These are phyloP conservation scores for Straminergon stramineum DNA, from an alignment of 225 moss, liverwort and hornwort genomes.

Conservation along the genomic window DNA sequence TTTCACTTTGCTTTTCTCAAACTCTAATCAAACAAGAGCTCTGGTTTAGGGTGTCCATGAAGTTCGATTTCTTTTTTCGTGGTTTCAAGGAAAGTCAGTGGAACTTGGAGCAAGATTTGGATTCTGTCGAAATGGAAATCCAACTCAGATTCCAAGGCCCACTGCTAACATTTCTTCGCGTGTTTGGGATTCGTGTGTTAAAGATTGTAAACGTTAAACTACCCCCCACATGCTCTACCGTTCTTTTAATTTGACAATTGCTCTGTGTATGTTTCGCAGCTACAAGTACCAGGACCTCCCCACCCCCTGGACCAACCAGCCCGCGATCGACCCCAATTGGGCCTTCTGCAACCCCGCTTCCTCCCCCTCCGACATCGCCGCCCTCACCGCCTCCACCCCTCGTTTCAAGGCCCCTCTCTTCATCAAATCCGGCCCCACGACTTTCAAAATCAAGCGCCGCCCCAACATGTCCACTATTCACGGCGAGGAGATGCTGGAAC, in stretches of 20 bases:
- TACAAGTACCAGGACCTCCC: conserved; percentile 8
- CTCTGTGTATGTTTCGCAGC: not conserved
- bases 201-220: not conserved
- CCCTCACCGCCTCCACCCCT: not conserved
- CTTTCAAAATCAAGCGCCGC: conserved; percentile 9
- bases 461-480: not conserved
- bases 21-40: not conserved
- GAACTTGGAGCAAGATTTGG: not conserved
- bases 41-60: too few relatives aligned
- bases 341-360: not conserved
- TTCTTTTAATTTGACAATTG: not conserved
- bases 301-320: not conserved
- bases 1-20: not conserved
- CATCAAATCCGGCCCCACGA: not conserved
- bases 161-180: not conserved
- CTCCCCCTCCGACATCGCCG: not conserved
- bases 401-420: not conserved
- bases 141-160: not conserved
- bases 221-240: too few relatives aligned
- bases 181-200: too few relatives aligned
- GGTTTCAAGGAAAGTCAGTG: not conserved
- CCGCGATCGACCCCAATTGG: not conserved
- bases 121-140: not conserved
- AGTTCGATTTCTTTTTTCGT: not conserved
- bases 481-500: conserved; percentile 28